These are phyloP conservation scores for Diaporthe velutina DNA, from an alignment of 2,329 filamentous ascomycete species.

Conservation along the genomic window DNA sequence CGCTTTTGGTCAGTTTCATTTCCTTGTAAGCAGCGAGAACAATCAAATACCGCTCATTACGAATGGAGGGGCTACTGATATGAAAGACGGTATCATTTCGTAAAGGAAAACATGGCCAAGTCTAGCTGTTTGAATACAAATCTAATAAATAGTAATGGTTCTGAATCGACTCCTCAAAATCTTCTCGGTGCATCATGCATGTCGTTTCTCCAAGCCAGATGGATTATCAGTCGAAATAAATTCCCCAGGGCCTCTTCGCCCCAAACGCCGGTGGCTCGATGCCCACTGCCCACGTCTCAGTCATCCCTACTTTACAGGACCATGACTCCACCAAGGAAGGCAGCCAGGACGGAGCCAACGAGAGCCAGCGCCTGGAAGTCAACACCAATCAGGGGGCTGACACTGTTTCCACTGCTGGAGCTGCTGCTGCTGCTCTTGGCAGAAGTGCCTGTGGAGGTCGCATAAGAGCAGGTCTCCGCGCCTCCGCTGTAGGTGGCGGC, in stretches of 20 bases:
- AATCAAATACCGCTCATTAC: not conserved
- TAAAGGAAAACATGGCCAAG: not conserved
- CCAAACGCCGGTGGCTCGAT: conserved; percentile 31
- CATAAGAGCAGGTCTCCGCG: conserved; percentile 40
- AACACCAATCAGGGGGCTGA: conserved; percentile 19
- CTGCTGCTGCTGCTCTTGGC: conserved; percentile 37
- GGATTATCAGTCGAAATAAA: conserved; percentile 9
- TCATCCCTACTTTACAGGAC: conserved; percentile 24
- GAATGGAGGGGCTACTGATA: no score
- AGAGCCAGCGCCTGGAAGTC: conserved; percentile 37
- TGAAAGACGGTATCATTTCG: conserved; percentile 16
- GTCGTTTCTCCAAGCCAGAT: not conserved
- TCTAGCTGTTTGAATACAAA: conserved; percentile 26
- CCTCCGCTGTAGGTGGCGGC: conserved; percentile 39
- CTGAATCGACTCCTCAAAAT: not conserved
- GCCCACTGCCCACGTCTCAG: not conserved
- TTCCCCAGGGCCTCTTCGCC: not conserved
- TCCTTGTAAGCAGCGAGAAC: not conserved
- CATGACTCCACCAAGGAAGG: conserved; percentile 37
- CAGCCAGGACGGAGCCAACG: conserved; percentile 36
- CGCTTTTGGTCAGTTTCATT: not conserved
- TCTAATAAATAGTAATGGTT: conserved; percentile 17
- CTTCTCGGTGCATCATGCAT: conserved; percentile 16
- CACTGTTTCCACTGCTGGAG: conserved; percentile 17
- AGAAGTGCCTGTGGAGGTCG: conserved; percentile 37